Base-by-base conservation (phyloP, 2,329 filamentous ascomycete genomes). In the Hypoxylon sp. region DNA sequence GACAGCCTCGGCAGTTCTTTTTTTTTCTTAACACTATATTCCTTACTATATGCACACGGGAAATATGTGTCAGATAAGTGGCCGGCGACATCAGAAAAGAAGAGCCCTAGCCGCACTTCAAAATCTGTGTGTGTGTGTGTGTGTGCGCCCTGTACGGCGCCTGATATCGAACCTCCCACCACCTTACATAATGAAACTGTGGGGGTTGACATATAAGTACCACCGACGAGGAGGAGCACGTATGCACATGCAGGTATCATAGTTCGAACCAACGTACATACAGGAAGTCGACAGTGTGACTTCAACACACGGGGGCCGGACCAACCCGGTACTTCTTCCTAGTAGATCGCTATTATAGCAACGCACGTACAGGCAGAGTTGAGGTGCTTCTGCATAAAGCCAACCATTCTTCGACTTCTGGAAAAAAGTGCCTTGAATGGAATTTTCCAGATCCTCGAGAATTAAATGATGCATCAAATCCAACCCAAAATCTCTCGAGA, bases 281-380 rank as follows among this genome's bases (percentile, higher is more conserved):
- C 60, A 59, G 59, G 53, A 53, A 37, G 30, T 29, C 54, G 48
- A 61, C 54, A 67, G 63, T 69, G 66, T 32, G 67, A 69, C 66
- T 69, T 67, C 27, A 60, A 61, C 63, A 69, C 60, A 69, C 67
- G 51, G 67, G 63, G 63, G 57, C 52, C 67, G 67, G 63, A 61
- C 61, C 63, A 69, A 69, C 67, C 67, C 67, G 67, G 67, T 69
- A 69, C 67, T 64, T 63, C 60, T 69, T 69, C 67, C 67, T 69
- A 69, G 67, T 69, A 69, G 67, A 69, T 69, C 63, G 63, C 64
- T 67, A 64, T 67, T 67, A 69, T 67, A 69, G 67, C 57, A 67
- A 65, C 64, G 46, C 59, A 51, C 65, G 60, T 59, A 54, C 61
- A 51, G 61, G 56, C 43, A 63, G 46, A 46, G 51, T 63, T 61